A percentile compares a stretch with the other conserved stretches of the same genome.
Evolutionary conservation across 1,284 basidiomycete genomes (phyloP).

Genomic region (Puccinia polysora): DNA sequence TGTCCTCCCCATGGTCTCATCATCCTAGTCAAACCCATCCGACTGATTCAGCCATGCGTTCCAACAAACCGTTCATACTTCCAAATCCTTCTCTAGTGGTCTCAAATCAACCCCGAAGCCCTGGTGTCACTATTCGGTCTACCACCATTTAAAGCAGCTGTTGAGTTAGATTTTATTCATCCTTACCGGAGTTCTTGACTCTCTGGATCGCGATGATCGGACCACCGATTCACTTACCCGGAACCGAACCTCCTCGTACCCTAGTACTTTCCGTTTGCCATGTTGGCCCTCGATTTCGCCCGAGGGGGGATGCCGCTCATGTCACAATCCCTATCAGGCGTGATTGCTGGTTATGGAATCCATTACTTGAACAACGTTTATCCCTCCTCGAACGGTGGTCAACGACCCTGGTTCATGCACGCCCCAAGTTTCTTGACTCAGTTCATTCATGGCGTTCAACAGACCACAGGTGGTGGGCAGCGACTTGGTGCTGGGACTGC

Average conservation of each 20-base stretch:
- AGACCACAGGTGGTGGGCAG: conserved; percentile 26
- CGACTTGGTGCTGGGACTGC: conserved; percentile 31
- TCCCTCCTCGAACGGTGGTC: conserved; percentile 38
- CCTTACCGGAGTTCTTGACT: not conserved
- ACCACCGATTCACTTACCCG: not conserved
- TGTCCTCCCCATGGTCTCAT: not conserved
- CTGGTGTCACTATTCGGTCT: conserved; percentile 42
- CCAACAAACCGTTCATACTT: too few relatives aligned
- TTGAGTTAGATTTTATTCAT: conserved; percentile 18
- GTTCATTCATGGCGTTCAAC: conserved; percentile 25
- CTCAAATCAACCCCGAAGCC: conserved; percentile 39
- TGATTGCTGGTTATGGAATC: conserved; percentile 35
- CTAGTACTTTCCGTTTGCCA: conserved; percentile 40
- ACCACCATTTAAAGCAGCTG: conserved; percentile 42
- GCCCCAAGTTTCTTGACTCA: conserved; percentile 26
- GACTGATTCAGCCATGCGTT: too few relatives aligned
- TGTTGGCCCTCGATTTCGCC: conserved; percentile 36
- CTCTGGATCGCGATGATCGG: not conserved
- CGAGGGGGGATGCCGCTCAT: conserved; percentile 38
- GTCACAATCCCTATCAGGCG: conserved; percentile 38
- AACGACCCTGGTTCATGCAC: conserved; percentile 42
- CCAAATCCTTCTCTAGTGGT: conserved; percentile 42
- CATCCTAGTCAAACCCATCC: too few relatives aligned
- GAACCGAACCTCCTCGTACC: too few relatives aligned
- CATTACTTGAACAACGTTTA: conserved; percentile 41